Evolutionary conservation across 257 asterid genomes (phyloP).

Genomic region (Solanum chiquidenum): DNA sequence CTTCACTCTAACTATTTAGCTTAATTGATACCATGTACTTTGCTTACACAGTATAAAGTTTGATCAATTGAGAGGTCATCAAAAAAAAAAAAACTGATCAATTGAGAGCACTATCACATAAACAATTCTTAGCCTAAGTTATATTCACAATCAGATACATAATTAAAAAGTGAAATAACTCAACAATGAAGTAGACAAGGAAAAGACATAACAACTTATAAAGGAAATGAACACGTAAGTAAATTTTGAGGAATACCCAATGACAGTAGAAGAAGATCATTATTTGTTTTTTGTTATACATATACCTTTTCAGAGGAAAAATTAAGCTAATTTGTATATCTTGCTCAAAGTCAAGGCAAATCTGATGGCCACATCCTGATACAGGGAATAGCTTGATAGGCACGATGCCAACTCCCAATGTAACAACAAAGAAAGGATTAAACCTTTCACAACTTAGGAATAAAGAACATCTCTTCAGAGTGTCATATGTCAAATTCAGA

Average conservation of each 20-base stretch:
- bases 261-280: neutral
- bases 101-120: neutral
- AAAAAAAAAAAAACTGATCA: too few species aligned
- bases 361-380: neutral
- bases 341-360: neutral
- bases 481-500: neutral
- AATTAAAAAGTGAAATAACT: neutral
- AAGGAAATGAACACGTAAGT: neutral
- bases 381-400: neutral
- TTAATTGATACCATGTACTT: neutral
- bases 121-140: neutral
- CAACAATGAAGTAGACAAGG: neutral
- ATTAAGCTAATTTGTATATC: neutral
- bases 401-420: neutral
- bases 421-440: neutral
- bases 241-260: neutral
- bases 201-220: neutral
- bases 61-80: too few species aligned
- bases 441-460: neutral
- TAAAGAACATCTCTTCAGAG: neutral
- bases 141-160: neutral
- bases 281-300: neutral
- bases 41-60: neutral
- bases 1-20: neutral
- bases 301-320: neutral